Conservation (phyloP, 2,329 filamentous ascomycete genomes). For the Fusarium illudens region DNA sequence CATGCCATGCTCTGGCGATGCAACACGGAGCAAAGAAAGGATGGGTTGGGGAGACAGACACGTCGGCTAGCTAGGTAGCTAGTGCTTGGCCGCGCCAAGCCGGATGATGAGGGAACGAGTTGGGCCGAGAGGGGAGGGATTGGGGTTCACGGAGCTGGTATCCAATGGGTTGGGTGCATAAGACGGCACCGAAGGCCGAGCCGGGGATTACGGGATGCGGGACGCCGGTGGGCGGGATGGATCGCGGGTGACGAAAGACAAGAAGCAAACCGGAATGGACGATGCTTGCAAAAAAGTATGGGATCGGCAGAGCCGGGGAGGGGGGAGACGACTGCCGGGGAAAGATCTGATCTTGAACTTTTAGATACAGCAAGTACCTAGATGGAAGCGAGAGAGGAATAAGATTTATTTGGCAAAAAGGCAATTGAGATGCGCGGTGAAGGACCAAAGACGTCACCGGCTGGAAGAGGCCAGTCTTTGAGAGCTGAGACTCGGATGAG, state of each 20-base stretch:
- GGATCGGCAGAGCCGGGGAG: background rate
- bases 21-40: background rate
- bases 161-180: conserved; percentile 2
- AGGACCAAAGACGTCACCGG: conserved; percentile 23
- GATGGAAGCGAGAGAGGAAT: background rate
- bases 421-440: conserved; percentile 21
- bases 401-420: background rate
- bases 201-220: conserved; percentile 28
- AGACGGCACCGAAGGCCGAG: conserved; percentile 10
- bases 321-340: background rate
- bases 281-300: background rate
- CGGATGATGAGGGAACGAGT: conserved; percentile 18
- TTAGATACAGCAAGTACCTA: background rate
- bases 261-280: conserved; percentile 12
- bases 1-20: conserved; percentile 1
- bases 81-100: conserved; percentile 29
- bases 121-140: conserved; percentile 20
- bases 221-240: conserved; percentile 20
- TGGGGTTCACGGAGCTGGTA: background rate
- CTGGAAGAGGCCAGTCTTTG: background rate
- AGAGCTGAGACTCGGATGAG: conserved; percentile 1
- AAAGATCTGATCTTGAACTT: background rate
- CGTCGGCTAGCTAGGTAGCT: background rate
- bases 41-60: background rate
- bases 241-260: conserved; percentile 34